A percentile compares a stretch with the other conserved stretches of the same genome.
These are phyloP conservation scores for Hamigera avellanea DNA, from an alignment of 495 filamentous ascomycete species.

Conservation along the genomic window DNA sequence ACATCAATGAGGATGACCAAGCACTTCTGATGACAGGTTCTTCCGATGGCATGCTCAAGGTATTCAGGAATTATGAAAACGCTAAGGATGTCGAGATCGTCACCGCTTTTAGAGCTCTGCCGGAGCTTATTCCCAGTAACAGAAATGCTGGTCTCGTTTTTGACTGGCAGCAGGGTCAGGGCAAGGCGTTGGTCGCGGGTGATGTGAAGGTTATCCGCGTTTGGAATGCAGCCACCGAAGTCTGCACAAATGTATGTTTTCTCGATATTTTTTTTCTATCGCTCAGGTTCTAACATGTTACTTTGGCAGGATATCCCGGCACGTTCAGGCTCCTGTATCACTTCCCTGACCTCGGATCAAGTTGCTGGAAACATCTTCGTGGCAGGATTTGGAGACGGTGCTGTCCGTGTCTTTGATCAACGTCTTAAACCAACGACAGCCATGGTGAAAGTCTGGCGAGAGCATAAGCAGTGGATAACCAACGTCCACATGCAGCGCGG, in stretches of 20 bases:
- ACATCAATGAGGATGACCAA: conserved; percentile 98
- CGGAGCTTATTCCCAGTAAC: conserved; percentile 83
- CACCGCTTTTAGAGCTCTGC: conserved; percentile 80
- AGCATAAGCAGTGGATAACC: conserved; percentile 87
- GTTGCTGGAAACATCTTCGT: conserved; percentile 93
- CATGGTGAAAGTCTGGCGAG: conserved; percentile 94
- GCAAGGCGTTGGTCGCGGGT: conserved; percentile 84
- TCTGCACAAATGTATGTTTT: conserved; percentile 60
- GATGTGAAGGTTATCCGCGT: conserved; percentile 92
- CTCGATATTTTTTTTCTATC: background rate
- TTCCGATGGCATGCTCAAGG: conserved; percentile 83
- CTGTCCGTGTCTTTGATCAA: conserved; percentile 87
- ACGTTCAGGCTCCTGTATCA: conserved; percentile 90
- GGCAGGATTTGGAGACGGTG: conserved; percentile 95
- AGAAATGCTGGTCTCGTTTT: conserved; percentile 91
- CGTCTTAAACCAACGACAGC: conserved; percentile 66
- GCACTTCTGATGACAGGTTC: conserved; percentile 89
- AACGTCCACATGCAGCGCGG: conserved; percentile 96
- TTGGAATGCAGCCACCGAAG: conserved; percentile 90
- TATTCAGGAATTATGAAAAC: conserved; percentile 81
- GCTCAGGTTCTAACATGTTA: background rate
- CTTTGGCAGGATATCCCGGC: conserved; percentile 72
- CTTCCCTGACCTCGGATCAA: conserved; percentile 89
- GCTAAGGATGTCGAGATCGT: conserved; percentile 70
- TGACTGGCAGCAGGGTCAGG: conserved; percentile 97